A percentile compares a stretch with the other conserved stretches of the same genome.
Evolutionary conservation across 192 early-diverging fungal genomes (phyloP).

Genomic region (Mortierella antarctica): DNA sequence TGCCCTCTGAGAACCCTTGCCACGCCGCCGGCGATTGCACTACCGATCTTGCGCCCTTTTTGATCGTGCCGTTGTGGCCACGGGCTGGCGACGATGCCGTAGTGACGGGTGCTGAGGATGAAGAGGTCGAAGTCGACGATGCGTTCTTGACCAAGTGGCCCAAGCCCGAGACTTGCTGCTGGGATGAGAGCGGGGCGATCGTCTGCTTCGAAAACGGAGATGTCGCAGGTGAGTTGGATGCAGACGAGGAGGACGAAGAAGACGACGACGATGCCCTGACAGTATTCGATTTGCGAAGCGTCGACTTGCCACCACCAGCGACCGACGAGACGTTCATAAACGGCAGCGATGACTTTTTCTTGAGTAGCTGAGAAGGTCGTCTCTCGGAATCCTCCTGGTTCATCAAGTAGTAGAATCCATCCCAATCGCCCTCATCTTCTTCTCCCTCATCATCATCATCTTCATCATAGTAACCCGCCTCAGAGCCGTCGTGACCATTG

Average conservation of each 20-base stretch:
- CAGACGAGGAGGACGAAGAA: slow-evolving; percentile 1
- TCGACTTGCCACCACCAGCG: neutral
- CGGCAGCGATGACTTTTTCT: neutral
- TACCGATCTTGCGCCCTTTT: too few relatives aligned
- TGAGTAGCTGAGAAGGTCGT: neutral
- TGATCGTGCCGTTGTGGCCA: neutral
- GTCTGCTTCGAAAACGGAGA: slow-evolving; percentile 11
- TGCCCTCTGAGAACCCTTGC: slow-evolving; percentile 44
- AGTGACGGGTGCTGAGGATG: neutral
- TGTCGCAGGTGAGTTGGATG: neutral
- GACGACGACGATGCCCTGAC: slow-evolving; percentile 3
- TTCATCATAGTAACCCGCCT: neutral
- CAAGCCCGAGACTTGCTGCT: slow-evolving; percentile 2
- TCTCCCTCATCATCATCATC: slow-evolving; percentile 3
- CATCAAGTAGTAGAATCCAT: slow-evolving; percentile 47
- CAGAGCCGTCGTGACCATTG: neutral
- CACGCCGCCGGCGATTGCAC: slow-evolving; percentile 23
- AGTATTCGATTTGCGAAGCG: slow-evolving; percentile 12
- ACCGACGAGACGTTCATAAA: neutral
- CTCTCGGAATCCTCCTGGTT: slow-evolving; percentile 26
- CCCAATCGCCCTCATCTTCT: slow-evolving; percentile 38
- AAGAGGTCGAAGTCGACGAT: neutral
- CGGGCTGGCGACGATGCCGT: neutral
- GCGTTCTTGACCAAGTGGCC: slow-evolving; percentile 7
- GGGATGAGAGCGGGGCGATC: neutral